Base-by-base conservation (phyloP, 352 stramenopile genomes). In the Globisporangium camurandrum region DNA sequence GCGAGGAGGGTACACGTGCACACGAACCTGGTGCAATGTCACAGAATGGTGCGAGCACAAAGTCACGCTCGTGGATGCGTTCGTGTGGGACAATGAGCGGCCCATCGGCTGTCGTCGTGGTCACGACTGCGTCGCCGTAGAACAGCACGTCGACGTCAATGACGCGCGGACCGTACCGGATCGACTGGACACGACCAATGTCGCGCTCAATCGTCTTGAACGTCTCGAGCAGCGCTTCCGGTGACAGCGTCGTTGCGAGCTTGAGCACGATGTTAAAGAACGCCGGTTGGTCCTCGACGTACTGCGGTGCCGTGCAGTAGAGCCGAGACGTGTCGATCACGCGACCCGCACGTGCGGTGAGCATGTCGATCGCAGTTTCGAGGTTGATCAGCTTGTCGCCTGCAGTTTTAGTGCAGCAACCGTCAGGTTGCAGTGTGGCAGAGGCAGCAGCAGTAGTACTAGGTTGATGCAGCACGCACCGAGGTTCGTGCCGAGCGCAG, bases 121-220 rank as follows among this genome's bases (percentile, higher is more conserved):
- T 67, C 6, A 96, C 52, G 3, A 91, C 46, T 23, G 77, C 59
- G 47, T 86, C 67, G 30, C 81, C 86, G 59, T 97, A 98, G 30
- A 97, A 84, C 17, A 98, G 73, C 39, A 99, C 92, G 66, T 99
- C 96, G 28, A 99, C 79, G 57, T 99, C 96, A 24, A 98, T 86
- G 5, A 94, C 71, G 22, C 95, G 68, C 14, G 95, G 95, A 28
- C 95, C 94, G 60, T 96, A 97, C 71, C 75, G 64, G 27, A 84
- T 61, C 8, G 67, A 84, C 36, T 80, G 60, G 6, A 75, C 77
- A 46, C 95, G 75, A 24, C 94, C 95, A 37, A 98, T 62, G 22
- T 94, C 64, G 31, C 69, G 58, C 61, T 98, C 94, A 33, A 98
- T 90, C 22, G 62, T 53, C 63, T 98, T 98, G 36, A 90, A 90